Conservation (phyloP, 352 stramenopile species). For the Phytophthora tentaculata region DNA sequence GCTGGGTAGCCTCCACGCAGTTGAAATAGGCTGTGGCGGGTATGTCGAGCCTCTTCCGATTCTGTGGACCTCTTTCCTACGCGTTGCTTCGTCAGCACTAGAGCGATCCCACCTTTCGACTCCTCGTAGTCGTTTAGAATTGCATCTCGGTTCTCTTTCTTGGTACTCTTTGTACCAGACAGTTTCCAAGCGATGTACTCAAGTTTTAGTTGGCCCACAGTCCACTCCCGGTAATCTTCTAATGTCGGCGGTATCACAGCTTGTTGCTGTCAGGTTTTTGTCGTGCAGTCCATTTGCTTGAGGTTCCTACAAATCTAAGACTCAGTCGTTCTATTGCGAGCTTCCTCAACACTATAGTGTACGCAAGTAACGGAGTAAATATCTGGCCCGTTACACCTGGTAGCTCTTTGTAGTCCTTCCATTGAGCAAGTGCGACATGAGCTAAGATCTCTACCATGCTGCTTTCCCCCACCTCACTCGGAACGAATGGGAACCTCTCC, state of each 20-base stretch:
- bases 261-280: not conserved
- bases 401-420: no score
- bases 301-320: no score
- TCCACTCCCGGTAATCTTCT: not conserved
- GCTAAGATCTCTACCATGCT: not conserved
- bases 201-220: conserved; percentile 5
- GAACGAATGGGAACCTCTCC: not conserved
- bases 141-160: not conserved
- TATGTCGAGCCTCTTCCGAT: not conserved
- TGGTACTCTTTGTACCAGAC: conserved; percentile 11
- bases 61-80: not conserved
- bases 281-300: not conserved
- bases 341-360: no score
- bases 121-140: conserved; percentile 2
- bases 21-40: not conserved
- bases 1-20: no score
- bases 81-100: not conserved
- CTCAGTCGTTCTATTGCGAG: no score
- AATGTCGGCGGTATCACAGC: not conserved
- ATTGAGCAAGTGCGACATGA: no score
- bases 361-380: no score
- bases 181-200: conserved; percentile 1
- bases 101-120: not conserved
- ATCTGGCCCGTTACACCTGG: no score
- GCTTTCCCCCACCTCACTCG: not conserved